Percentiles rank a stretch among this genome's conserved stretches.
These are phyloP conservation scores for Physcomitrellopsis africana DNA, from an alignment of 225 moss, liverwort and hornwort species.

Conservation along the genomic window DNA sequence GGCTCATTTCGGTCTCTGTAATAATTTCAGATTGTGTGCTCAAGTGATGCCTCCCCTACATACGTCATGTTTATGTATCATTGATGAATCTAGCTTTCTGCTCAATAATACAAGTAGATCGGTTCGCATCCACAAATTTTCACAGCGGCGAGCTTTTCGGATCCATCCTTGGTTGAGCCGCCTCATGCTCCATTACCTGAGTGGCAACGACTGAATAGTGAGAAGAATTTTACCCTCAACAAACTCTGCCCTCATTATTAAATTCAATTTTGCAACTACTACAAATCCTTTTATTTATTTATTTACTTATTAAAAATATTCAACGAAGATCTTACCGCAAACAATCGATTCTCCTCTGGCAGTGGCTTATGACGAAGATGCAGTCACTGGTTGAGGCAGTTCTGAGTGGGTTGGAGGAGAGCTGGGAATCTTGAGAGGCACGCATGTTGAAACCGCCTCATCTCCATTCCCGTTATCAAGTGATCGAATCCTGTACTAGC, in stretches of 20 bases:
- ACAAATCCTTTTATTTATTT: not conserved
- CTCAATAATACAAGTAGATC: conserved; percentile 11
- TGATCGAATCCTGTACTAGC: conserved; percentile 22
- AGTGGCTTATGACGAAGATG: not conserved
- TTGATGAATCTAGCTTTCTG: conserved; percentile 21
- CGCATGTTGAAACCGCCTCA: conserved; percentile 53
- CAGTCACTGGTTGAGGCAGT: conserved; percentile 22
- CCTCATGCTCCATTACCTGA: not conserved
- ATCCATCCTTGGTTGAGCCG: conserved; percentile 23
- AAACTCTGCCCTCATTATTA: conserved; percentile 31
- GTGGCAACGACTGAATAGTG: conserved; percentile 20
- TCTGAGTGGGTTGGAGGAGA: conserved; percentile 46
- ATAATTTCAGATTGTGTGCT: not conserved
- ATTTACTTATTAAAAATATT: not conserved
- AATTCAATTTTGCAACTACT: not conserved
- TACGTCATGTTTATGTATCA: not conserved
- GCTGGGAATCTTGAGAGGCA: conserved; percentile 54
- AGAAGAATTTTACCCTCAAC: not conserved
- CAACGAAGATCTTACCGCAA: not conserved
- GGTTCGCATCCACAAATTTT: conserved; percentile 19
- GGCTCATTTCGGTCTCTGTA: not conserved
- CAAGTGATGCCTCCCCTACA: conserved; percentile 19
- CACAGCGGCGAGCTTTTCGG: conserved; percentile 27
- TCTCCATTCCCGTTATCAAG: conserved; percentile 49
- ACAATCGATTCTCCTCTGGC: not conserved